Evolutionary conservation across 2,329 filamentous ascomycete species (phyloP).

Genomic region (Fusarium guadeloupense): DNA sequence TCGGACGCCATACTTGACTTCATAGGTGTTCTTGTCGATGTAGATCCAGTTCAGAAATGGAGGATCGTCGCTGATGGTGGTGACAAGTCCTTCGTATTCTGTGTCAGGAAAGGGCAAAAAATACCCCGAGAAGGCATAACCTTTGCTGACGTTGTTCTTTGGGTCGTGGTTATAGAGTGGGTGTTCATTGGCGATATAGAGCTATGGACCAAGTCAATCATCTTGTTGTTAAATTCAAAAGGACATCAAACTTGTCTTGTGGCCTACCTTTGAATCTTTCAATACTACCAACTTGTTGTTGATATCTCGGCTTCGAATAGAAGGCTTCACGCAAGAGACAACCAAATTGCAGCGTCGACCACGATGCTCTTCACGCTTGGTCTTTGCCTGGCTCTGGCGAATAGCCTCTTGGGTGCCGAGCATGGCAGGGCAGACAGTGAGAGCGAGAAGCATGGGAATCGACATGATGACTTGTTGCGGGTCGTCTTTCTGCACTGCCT

Average conservation of each 20-base stretch:
- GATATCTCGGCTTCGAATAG: slow-evolving; percentile 53
- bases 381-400: slow-evolving; percentile 56
- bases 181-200: slow-evolving; percentile 44
- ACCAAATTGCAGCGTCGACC: slow-evolving; percentile 58
- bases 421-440: slow-evolving; percentile 50
- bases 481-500: slow-evolving; percentile 39
- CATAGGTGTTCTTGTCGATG: slow-evolving; percentile 56
- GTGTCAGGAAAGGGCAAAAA: slow-evolving; percentile 66
- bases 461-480: slow-evolving; percentile 43
- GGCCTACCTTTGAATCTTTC: slow-evolving; percentile 52
- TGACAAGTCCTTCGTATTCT: slow-evolving; percentile 57
- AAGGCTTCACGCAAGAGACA: slow-evolving; percentile 58
- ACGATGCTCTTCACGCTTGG: slow-evolving; percentile 57
- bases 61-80: slow-evolving; percentile 59
- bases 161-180: slow-evolving; percentile 40
- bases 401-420: slow-evolving; percentile 59
- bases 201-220: slow-evolving; percentile 26
- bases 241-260: not conserved
- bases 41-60: slow-evolving; percentile 63
- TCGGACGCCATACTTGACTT: slow-evolving; percentile 58
- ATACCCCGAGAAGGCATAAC: slow-evolving; percentile 66
- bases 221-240: not conserved
- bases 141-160: slow-evolving; percentile 56
- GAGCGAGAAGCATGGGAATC: slow-evolving; percentile 43
- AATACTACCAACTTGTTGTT: slow-evolving; percentile 57